Percentiles rank a stretch among this genome's conserved stretches.
These are phyloP conservation scores for Verticillium alfalfae DNA, from an alignment of 2,329 filamentous ascomycete genomes.

Conservation along the genomic window DNA sequence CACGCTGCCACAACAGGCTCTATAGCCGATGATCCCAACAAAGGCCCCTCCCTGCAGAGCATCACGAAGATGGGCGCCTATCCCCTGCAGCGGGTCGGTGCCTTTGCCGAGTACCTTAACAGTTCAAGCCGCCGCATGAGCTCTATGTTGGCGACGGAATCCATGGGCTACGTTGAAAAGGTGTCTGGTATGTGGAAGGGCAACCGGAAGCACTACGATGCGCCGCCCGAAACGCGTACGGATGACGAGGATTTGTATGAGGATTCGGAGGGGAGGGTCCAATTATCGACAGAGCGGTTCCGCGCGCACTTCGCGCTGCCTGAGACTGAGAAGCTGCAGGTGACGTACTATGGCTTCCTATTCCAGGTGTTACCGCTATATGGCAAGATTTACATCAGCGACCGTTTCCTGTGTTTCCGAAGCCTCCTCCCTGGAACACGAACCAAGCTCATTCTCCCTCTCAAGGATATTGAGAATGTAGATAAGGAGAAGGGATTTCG, in stretches of 20 bases:
- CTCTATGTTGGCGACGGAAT: constrained; percentile 76
- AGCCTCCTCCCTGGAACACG: constrained; percentile 83
- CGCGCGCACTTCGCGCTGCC: constrained; percentile 88
- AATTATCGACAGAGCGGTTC: constrained; percentile 73
- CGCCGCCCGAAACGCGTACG: constrained; percentile 42
- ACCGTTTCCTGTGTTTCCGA: constrained; percentile 84
- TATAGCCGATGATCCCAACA: constrained; percentile 17
- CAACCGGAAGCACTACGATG: constrained; percentile 81
- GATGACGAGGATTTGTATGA: constrained; percentile 51
- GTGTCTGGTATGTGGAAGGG: constrained; percentile 97
- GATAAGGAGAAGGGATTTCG: constrained; percentile 94
- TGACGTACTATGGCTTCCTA: constrained; percentile 90
- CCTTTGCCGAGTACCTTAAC: constrained; percentile 77
- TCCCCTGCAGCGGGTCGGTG: constrained; percentile 76
- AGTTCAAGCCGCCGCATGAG: constrained; percentile 77
- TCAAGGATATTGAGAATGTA: constrained; percentile 88
- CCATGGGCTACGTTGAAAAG: constrained; percentile 94
- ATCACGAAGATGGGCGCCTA: constrained; percentile 62
- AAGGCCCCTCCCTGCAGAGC: constrained; percentile 42
- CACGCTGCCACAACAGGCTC: constrained; percentile 35
- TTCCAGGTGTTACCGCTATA: constrained; percentile 86
- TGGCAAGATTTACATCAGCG: constrained; percentile 93
- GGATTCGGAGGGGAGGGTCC: constrained; percentile 58
- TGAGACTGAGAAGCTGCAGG: constrained; percentile 73
- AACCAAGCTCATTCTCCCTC: constrained; percentile 85